Evolutionary conservation across 768 basidiomycete species (phyloP), one percentile per base, ranked within the genome.

Genomic region (Boletus reticuloceps): DNA sequence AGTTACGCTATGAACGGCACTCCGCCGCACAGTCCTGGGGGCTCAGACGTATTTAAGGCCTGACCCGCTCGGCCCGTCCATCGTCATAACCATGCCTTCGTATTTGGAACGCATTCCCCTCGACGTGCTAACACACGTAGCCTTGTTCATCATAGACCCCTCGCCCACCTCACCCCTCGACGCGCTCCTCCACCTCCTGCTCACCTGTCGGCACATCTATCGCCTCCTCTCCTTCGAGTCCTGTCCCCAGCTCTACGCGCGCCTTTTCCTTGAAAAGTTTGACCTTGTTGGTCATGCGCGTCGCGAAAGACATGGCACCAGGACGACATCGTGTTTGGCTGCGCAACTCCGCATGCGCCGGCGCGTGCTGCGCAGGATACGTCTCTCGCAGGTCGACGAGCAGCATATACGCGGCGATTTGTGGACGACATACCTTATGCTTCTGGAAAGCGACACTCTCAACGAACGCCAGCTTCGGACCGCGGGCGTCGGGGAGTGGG

Each of bases 41-140:
- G 22, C 44, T 38, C 58, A 55, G 40, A 49, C 45, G 62, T 62
- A 67, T 65, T 69, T 69, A 69, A 64, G 56, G 56, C 58, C 29
- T 39, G 29, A 36, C 55, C 34, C 39, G 11, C 42, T 48, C 50
- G 38, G 37, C 20, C 47, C 54, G 51, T 47, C 47, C 62, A 52
- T 58, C 62, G 63, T 56, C 51, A 60, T 58, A 56, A 50, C 61
- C 49, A 84, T 82, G 81, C 32, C 71, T 58, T 76, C 79, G 54
- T 65, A 63, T 48, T 69, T 87, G 47, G 78, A 82, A 50, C 66
- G 61, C 3, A 63, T 85, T 37, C 84, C 85, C 20, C 69, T 69
- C 60, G 84, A 87, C 61, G 67, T 88, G 58, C 76, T 88, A 17
- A 79, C 79, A 42, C 71, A 80, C 58, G 77, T 88, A 34, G 82